A percentile compares a stretch with the other conserved stretches of the same genome.
These are phyloP conservation scores for Penicillium glabrum DNA, from an alignment of 2,329 filamentous ascomycete species.

Conservation along the genomic window DNA sequence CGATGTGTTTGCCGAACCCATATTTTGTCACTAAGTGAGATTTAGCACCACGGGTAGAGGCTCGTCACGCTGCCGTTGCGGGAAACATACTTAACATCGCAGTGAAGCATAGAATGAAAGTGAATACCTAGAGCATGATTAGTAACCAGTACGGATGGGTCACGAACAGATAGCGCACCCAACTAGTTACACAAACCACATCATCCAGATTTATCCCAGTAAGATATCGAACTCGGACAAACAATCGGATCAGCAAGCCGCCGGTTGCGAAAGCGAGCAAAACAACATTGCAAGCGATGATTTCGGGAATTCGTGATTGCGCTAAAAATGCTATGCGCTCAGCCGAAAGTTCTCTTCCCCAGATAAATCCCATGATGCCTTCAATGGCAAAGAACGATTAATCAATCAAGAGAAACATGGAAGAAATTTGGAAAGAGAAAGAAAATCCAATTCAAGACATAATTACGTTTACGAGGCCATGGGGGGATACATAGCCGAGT, in stretches of 20 bases:
- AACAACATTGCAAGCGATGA: conserved; percentile 17
- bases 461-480: no score
- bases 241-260: conserved; percentile 14
- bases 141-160: neutral
- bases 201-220: conserved; percentile 17
- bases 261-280: conserved; percentile 8
- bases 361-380: no score
- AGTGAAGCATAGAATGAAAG: neutral
- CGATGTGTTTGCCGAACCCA: conserved; percentile 21
- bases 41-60: neutral
- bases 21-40: conserved; percentile 17
- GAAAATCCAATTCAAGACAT: no score
- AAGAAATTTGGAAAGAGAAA: no score
- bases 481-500: no score
- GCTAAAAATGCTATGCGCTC: no score
- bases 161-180: conserved; percentile 4
- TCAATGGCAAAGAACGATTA: no score
- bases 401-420: no score
- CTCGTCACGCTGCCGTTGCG: neutral
- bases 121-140: neutral
- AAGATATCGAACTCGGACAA: conserved; percentile 15
- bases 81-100: neutral
- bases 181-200: conserved; percentile 15
- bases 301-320: neutral
- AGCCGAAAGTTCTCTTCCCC: no score